Evolutionary conservation across 108 stramenopile species (phyloP).

Genomic region (Skeletonema marinoi): DNA sequence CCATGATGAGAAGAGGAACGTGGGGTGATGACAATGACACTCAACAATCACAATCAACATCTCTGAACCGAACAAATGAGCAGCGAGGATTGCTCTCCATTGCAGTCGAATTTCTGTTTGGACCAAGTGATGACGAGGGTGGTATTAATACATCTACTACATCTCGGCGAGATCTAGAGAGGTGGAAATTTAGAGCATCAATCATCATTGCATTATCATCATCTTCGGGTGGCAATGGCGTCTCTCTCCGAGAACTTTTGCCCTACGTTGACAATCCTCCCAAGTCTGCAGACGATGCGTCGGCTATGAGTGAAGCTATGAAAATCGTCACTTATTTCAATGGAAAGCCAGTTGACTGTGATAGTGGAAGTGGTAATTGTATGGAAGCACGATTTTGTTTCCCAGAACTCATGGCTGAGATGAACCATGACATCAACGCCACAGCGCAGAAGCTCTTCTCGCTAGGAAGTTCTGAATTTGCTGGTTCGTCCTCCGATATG

Average conservation of each 20-base stretch:
- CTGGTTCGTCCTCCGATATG: slow-evolving; percentile 19
- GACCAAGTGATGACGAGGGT: slow-evolving; percentile 38
- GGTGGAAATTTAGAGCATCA: slow-evolving; percentile 75
- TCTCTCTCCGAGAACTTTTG: slow-evolving; percentile 57
- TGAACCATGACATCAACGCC: slow-evolving; percentile 20
- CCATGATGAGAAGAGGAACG: slow-evolving; percentile 46
- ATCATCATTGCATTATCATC: slow-evolving; percentile 31
- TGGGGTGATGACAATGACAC: slow-evolving; percentile 33
- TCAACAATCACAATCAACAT: slow-evolving; percentile 9
- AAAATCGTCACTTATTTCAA: slow-evolving; percentile 78
- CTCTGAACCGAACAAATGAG: slow-evolving; percentile 6
- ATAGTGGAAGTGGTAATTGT: slow-evolving; percentile 4
- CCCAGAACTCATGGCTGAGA: slow-evolving; percentile 78
- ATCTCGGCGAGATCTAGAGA: slow-evolving; percentile 50
- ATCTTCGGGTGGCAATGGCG: slow-evolving; percentile 43
- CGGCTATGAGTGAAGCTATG: slow-evolving; percentile 53
- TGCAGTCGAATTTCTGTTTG: slow-evolving; percentile 86
- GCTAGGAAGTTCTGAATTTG: slow-evolving; percentile 34
- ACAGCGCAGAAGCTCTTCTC: slow-evolving; percentile 10
- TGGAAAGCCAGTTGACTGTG: slow-evolving; percentile 54
- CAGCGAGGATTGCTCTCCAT: slow-evolving; percentile 72
- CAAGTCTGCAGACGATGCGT: slow-evolving; percentile 33
- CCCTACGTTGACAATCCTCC: slow-evolving; percentile 81
- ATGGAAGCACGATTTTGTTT: slow-evolving; percentile 60
- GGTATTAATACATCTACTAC: neutral